Evolutionary conservation across 345 rosid species (phyloP).

Genomic region (Litchi chinensis): DNA sequence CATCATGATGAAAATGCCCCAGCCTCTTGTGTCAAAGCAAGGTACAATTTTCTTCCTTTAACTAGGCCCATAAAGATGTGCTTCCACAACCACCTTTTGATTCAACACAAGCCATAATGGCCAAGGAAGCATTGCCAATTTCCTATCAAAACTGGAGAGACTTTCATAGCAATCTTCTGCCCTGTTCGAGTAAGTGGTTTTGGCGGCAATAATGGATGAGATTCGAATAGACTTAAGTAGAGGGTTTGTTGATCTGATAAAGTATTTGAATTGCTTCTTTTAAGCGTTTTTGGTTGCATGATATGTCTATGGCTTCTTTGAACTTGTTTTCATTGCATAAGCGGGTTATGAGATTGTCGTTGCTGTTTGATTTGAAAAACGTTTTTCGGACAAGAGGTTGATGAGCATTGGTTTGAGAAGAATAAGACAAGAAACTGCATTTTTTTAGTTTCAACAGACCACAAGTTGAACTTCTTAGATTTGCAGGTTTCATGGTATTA

Average conservation of each 20-base stretch:
- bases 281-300: slow-evolving; percentile 55
- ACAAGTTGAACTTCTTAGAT: slow-evolving; percentile 8
- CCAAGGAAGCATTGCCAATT: neutral
- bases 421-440: slow-evolving; percentile 23
- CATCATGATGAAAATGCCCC: too few species aligned
- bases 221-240: slow-evolving; percentile 64
- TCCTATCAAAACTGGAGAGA: neutral
- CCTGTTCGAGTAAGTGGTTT: slow-evolving; percentile 50
- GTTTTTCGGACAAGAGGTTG: slow-evolving; percentile 27
- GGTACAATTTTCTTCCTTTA: too few species aligned
- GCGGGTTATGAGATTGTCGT: slow-evolving; percentile 36
- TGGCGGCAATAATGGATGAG: slow-evolving; percentile 61
- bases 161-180: slow-evolving; percentile 28
- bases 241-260: slow-evolving; percentile 46
- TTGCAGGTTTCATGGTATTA: slow-evolving; percentile 25
- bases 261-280: slow-evolving; percentile 64
- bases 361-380: slow-evolving; percentile 44
- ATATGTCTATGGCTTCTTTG: slow-evolving; percentile 63
- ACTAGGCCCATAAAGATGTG: neutral
- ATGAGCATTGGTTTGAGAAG: slow-evolving; percentile 30
- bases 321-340: slow-evolving; percentile 49
- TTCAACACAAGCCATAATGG: neutral
- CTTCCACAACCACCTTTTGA: neutral
- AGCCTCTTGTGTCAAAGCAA: too few species aligned
- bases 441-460: slow-evolving; percentile 17